phyloP scores from a whole-genome alignment of 352 stramenopile genomes.

The Phytophthora melonis region DNA sequence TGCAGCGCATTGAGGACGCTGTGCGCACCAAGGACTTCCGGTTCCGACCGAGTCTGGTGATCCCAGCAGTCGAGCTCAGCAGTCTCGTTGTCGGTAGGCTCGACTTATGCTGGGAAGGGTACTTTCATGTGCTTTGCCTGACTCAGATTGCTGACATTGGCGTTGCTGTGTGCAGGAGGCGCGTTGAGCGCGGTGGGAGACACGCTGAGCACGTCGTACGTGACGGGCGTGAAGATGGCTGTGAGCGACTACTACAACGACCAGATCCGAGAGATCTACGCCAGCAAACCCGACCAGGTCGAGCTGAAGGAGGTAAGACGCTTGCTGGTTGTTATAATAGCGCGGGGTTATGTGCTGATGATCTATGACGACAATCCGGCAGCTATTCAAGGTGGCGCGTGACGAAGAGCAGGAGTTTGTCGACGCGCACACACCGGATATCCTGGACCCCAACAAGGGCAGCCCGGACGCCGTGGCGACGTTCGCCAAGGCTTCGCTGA shows the following conservation, averaged over 20 bases:
- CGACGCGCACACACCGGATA: constrained; percentile 61
- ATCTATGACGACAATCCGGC: constrained; percentile 2
- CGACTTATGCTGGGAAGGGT: neutral
- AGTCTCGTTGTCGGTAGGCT: constrained; percentile 60
- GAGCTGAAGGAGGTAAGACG: constrained; percentile 73
- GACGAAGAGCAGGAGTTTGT: constrained; percentile 84
- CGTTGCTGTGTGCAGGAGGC: constrained; percentile 36
- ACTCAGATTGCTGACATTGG: neutral
- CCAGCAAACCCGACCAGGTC: constrained; percentile 55
- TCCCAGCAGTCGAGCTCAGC: constrained; percentile 62
- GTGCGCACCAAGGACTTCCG: constrained; percentile 54
- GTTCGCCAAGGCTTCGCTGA: constrained; percentile 67
- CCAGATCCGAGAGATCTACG: constrained; percentile 90
- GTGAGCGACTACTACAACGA: constrained; percentile 92
- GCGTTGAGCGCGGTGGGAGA: constrained; percentile 64
- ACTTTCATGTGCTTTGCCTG: neutral
- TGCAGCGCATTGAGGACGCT: constrained; percentile 59
- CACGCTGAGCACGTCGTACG: constrained; percentile 69
- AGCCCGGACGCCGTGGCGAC: constrained; percentile 52
- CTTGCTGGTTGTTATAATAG: neutral
- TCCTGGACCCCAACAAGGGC: constrained; percentile 46
- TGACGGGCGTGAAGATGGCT: constrained; percentile 77
- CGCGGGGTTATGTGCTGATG: too few species aligned
- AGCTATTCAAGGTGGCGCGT: constrained; percentile 78
- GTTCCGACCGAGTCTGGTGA: constrained; percentile 76